These are phyloP conservation scores for Dioscorea cayenensis DNA, from an alignment of 116 monocot genomes.

Conservation along the genomic window DNA sequence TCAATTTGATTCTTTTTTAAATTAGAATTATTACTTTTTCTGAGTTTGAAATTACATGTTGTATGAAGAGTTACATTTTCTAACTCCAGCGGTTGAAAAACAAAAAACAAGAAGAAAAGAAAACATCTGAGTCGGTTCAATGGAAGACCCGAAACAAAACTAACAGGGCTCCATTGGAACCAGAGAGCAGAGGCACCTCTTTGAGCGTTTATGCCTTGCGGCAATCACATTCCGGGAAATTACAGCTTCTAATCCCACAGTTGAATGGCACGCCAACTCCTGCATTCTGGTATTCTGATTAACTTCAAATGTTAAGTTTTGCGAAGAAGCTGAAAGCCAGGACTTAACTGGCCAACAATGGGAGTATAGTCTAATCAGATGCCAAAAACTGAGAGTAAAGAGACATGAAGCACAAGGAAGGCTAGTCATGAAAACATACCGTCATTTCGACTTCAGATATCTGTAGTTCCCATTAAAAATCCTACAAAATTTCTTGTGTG, in stretches of 20 bases:
- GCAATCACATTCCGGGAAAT: slow-evolving; percentile 14
- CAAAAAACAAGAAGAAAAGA: no score
- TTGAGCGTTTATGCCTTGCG: slow-evolving; percentile 50
- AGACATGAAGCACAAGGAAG: no score
- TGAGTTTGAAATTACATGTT: no score
- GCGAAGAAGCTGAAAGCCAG: background rate
- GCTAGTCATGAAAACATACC: no score
- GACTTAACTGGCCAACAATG: background rate
- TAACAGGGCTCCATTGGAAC: background rate
- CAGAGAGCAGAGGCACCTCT: slow-evolving; percentile 40
- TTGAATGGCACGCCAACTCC: slow-evolving; percentile 14
- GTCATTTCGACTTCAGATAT: no score
- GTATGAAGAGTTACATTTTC: no score
- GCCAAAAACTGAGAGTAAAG: background rate
- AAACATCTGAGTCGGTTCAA: no score
- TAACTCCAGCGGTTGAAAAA: no score
- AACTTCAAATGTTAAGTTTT: slow-evolving; percentile 9
- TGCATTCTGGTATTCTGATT: background rate
- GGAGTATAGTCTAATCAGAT: background rate
- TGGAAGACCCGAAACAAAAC: background rate
- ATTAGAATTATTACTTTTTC: no score
- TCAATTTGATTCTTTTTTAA: no score
- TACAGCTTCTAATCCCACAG: slow-evolving; percentile 13
- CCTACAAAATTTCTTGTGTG: background rate
- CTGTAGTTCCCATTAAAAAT: background rate